Evolutionary conservation across 805 yeast species (phyloP), one percentile per base, ranked within the genome.

Genomic region (Kodamaea hsintzibuensis): DNA sequence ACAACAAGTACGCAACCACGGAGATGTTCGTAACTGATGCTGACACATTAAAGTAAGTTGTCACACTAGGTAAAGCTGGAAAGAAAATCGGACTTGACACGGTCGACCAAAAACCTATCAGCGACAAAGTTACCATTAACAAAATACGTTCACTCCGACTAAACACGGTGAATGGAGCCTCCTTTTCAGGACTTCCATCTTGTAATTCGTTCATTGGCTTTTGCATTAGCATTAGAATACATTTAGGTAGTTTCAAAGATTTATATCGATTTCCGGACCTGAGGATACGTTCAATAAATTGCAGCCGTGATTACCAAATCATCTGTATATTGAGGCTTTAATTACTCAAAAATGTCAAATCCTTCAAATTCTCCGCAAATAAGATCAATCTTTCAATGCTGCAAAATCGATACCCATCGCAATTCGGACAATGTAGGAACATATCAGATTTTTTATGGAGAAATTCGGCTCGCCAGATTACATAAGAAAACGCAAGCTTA

Each of bases 61-160:
- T 81, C 8, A 91, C 70, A 4, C 79, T 74, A 0, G 85, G 82
- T 14, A 91, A 68, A 0, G 91, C 91, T 0, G 96, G 96, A 68
- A 89, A 86, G 65, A 88, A 91, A 12, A 90, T 88, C 0, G 96
- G 89, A 59, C 87, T 82, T 0, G 92, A 83, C 1, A 88, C 72
- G 0, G 95, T 75, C 1, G 96, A 88, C 74, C 87, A 85, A 42
- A 83, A 69, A 0, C 90, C 89, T 1, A 82, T 70, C 8, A 73
- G 1, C 78, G 82, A 55, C 75, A 77, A 33, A 69, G 69, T 4
- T 59, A 56, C 1, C 75, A 78, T 58, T 35, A 85, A 59, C 5
- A 76, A 27, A 9, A 62, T 47, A 55, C 76, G 75, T 44, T 82
- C 87, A 2, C 52, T 53, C 2, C 60, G 54, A 0, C 72, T 67